Conservation (phyloP, 1,284 basidiomycete genomes). For the Hemileia vastatrix region DNA sequence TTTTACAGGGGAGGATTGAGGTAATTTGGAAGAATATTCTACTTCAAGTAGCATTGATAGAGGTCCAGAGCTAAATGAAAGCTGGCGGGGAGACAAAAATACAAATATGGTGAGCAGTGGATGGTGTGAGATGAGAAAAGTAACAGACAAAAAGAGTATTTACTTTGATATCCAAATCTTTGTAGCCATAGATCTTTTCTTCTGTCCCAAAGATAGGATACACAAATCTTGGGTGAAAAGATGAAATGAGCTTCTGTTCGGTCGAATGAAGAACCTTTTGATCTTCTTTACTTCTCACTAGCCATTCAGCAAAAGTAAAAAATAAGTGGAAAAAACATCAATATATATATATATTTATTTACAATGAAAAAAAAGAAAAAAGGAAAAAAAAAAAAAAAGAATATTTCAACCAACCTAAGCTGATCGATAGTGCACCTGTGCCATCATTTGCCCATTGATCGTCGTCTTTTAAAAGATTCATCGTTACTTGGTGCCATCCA, state of each 20-base stretch:
- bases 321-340: no score
- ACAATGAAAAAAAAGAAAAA: no score
- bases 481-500: no score
- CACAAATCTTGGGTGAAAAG: conserved; percentile 38
- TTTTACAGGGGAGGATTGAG: conserved; percentile 56
- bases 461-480: no score
- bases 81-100: no score
- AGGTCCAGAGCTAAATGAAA: conserved; percentile 41
- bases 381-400: not conserved
- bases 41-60: conserved; percentile 39
- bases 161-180: conserved; percentile 69
- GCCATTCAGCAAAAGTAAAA: no score
- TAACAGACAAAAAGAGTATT: no score
- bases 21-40: conserved; percentile 58
- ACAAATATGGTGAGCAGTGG: no score
- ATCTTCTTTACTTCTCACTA: no score
- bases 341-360: no score
- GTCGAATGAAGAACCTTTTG: not conserved
- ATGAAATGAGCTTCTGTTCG: conserved; percentile 24
- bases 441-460: conserved; percentile 22
- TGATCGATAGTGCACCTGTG: conserved; percentile 16
- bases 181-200: conserved; percentile 92
- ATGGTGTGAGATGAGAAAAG: no score
- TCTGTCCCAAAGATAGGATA: conserved; percentile 77
- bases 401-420: conserved; percentile 13